Percentiles rank a stretch among this genome's conserved stretches.
phyloP scores from a whole-genome alignment of 177 flowering plant species.

The Telopea speciosissima region DNA sequence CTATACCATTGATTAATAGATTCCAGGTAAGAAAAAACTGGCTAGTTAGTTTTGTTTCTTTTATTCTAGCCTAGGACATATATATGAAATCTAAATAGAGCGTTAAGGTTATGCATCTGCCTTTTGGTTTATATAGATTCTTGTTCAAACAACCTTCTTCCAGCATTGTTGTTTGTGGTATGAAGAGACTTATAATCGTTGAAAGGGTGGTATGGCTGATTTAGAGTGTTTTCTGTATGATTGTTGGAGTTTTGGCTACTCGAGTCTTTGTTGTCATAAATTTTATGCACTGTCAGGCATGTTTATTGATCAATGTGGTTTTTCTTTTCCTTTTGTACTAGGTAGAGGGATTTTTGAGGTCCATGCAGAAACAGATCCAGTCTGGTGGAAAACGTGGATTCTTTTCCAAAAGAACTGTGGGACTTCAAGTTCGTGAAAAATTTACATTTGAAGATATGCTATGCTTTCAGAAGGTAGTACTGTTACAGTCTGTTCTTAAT shows the following conservation, averaged over 20 bases:
- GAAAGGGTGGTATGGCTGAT: too few relatives aligned
- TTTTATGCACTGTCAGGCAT: background rate
- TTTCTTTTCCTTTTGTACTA: constrained; percentile 14
- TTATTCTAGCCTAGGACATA: too few relatives aligned
- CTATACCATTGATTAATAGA: constrained; percentile 79
- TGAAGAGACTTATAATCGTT: too few relatives aligned
- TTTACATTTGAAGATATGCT: constrained; percentile 96
- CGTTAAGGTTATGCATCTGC: too few relatives aligned
- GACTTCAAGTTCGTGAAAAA: constrained; percentile 66
- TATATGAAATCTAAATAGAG: too few relatives aligned
- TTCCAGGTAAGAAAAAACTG: constrained; percentile 61
- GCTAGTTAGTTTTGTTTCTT: too few relatives aligned
- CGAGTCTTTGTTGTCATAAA: too few relatives aligned
- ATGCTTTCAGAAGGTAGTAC: constrained; percentile 83
- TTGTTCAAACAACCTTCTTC: too few relatives aligned
- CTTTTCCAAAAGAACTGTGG: constrained; percentile 72
- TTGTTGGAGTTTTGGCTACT: background rate
- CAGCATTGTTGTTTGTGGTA: too few relatives aligned
- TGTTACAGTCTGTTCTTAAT: background rate
- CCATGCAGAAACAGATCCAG: constrained; percentile 92
- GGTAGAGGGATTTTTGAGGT: constrained; percentile 88
- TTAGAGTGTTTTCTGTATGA: too few relatives aligned
- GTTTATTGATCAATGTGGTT: background rate
- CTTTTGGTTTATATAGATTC: too few relatives aligned
- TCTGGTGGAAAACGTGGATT: constrained; percentile 86